These are phyloP conservation scores for Aspergillus fijiensis DNA, from an alignment of 2,329 filamentous ascomycete genomes.

Conservation along the genomic window DNA sequence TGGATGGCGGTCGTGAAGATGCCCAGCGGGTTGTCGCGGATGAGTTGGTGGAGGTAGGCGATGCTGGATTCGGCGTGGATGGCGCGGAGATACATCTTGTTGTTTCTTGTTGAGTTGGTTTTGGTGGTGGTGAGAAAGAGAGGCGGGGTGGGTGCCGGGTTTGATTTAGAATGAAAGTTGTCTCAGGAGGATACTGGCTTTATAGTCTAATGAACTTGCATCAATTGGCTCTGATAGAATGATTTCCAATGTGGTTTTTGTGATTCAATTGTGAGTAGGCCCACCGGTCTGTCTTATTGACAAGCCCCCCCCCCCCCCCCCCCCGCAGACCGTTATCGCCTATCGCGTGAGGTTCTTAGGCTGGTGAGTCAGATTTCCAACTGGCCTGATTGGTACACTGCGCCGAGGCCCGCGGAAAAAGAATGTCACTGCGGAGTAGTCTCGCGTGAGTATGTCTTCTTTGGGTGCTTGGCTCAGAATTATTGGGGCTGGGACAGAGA, in stretches of 20 bases:
- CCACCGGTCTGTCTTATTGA: too few species aligned
- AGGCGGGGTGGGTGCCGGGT: neutral
- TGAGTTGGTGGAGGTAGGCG: constrained; percentile 52
- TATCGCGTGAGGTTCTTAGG: neutral
- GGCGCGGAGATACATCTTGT: constrained; percentile 57
- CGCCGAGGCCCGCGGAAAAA: constrained; percentile 6
- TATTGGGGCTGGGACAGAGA: too few species aligned
- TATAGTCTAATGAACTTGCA: neutral
- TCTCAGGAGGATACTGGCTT: neutral
- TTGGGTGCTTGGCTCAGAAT: too few species aligned
- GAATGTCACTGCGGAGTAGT: too few species aligned
- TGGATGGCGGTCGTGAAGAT: constrained; percentile 62
- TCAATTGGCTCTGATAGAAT: neutral
- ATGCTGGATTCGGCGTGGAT: constrained; percentile 54
- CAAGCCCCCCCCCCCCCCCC: neutral
- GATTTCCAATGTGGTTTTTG: neutral
- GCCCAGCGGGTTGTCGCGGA: constrained; percentile 61
- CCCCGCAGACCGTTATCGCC: neutral
- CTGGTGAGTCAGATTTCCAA: neutral
- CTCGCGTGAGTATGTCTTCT: too few species aligned
- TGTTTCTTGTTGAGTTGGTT: neutral
- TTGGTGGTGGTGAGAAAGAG: neutral
- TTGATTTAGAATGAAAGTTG: neutral
- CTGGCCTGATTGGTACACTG: constrained; percentile 8
- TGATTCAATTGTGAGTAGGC: neutral